Evolutionary conservation across 2,329 filamentous ascomycete species (phyloP), one percentile per base, ranked within the genome.

Genomic region (Penicillium sp.): DNA sequence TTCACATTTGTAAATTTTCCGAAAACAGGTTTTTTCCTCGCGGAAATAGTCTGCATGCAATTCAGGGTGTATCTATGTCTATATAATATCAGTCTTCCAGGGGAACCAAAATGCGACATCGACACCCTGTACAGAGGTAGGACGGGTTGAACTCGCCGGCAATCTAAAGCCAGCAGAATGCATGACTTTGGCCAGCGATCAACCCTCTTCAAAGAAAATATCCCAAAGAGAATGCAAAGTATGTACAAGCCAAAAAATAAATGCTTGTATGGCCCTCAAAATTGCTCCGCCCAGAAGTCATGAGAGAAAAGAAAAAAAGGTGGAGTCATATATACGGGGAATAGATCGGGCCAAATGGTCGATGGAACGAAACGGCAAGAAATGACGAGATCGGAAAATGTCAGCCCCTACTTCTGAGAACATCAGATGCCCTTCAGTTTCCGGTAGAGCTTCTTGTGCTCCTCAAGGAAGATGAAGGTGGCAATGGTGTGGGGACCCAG

Each of bases 391-490:
- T 22, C 35, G 42, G 53, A 17, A 48, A 52, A 37, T 15, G 17
- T 55, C 59, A 58, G 59, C 48, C 50, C 71, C 59, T 66, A 63
- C 55, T 54, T 17, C 41, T 57, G 43, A 47, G 25, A 50, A 49
- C 28, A 92, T 31, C 64, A 66, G 14, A 73, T 66, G 8, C 74
- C 69, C 62, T 79, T 81, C 66, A 79, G 62, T 58, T 69, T 69
- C 37, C 78, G 76, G 70, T 87, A 89, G 5, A 87, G 73, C 76
- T 86, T 87, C 78, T 88, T 88, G 69, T 89, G 87, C 72, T 89
- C 85, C 67, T 89, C 86, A 67, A 89, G 76, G 73, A 89, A 89
- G 60, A 89, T 65, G 68, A 89, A 88, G 0, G 86, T 89, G 35
- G 84, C 83, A 61, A 89, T 84, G 0, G 86, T 89, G 71, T 89